phyloP scores from a whole-genome alignment of 257 asterid species.

The Buddleja alternifolia region DNA sequence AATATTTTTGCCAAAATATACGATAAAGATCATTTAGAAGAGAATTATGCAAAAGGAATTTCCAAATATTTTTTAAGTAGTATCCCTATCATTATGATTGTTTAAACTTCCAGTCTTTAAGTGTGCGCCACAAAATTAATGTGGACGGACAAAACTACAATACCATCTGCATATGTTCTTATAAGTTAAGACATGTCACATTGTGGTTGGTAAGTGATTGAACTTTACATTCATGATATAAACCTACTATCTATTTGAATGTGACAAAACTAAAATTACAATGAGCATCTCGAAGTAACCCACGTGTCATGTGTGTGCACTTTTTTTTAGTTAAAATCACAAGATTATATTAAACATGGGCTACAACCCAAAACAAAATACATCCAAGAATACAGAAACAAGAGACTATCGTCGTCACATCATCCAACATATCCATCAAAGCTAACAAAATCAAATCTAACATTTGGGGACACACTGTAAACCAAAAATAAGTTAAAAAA shows the following conservation, averaged over 20 bases:
- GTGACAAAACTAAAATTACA: background rate
- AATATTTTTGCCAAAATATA: background rate
- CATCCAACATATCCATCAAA: no score
- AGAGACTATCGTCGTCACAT: no score
- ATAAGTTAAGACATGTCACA: conserved; percentile 31
- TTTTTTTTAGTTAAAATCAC: no score
- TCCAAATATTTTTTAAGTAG: background rate
- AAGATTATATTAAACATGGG: no score
- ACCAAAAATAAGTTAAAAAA: no score
- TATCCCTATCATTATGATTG: conserved; percentile 24
- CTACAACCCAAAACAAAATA: no score
- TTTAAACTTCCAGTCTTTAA: background rate
- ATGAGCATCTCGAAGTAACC: no score
- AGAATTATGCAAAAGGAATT: conserved; percentile 13
- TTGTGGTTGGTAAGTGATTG: conserved; percentile 22
- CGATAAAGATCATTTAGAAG: background rate
- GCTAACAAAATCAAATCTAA: no score
- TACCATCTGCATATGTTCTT: conserved; percentile 27
- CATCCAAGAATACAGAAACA: no score
- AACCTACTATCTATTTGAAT: background rate
- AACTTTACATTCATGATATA: background rate
- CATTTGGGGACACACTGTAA: no score
- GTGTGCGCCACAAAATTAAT: conserved; percentile 1
- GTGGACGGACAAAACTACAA: conserved; percentile 22
- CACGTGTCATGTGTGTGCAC: no score